Evolutionary conservation across 192 early-diverging fungal genomes (phyloP).

Genomic region (Rhizophagus clarus): DNA sequence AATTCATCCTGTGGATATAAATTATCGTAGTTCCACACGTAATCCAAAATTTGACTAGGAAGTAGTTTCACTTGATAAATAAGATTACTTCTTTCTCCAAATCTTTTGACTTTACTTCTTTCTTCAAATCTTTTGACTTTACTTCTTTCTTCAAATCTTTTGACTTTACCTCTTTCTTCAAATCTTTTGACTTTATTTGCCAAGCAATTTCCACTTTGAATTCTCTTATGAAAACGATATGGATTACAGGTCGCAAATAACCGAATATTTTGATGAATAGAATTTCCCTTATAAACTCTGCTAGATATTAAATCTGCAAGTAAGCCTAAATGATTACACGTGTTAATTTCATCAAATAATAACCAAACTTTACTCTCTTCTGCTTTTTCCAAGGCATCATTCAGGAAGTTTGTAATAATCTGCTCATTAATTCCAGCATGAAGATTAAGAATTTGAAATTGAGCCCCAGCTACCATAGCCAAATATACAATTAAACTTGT

Average conservation of each 20-base stretch:
- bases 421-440: neutral
- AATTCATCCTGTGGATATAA: neutral
- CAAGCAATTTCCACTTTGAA: neutral
- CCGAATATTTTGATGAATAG: neutral
- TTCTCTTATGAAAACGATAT: neutral
- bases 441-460: neutral
- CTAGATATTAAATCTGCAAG: neutral
- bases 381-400: neutral
- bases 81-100: constrained; percentile 8
- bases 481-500: constrained; percentile 22
- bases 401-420: neutral
- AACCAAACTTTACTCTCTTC: neutral
- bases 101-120: too few relatives aligned
- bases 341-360: constrained; percentile 29
- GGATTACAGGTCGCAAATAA: neutral
- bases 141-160: constrained; percentile 5
- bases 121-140: neutral
- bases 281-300: neutral
- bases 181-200: neutral
- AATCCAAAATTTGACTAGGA: constrained; percentile 2
- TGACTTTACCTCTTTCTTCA: neutral
- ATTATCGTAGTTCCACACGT: neutral
- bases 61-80: neutral
- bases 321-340: constrained; percentile 14
- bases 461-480: neutral